A percentile compares a stretch with the other conserved stretches of the same genome.
Conservation (phyloP, 1,284 basidiomycete species). For the Stereum hirsutum region DNA sequence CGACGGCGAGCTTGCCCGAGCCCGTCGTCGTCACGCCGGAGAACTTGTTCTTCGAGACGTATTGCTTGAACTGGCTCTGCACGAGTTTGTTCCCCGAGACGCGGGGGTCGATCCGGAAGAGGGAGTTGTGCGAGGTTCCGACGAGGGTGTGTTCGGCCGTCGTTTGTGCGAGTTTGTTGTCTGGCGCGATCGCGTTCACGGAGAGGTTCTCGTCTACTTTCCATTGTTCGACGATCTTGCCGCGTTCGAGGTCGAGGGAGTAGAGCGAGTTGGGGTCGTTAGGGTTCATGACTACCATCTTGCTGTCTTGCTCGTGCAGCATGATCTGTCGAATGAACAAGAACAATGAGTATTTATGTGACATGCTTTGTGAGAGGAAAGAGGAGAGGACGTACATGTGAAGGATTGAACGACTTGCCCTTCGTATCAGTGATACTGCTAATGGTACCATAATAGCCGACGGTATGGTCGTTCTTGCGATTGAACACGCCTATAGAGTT, state of each 20-base stretch:
- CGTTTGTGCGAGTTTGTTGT: conserved; percentile 92
- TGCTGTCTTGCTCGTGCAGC: conserved; percentile 95
- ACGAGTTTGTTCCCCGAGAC: conserved; percentile 88
- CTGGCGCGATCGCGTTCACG: conserved; percentile 87
- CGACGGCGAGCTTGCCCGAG: conserved; percentile 84
- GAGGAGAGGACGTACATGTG: conserved; percentile 48
- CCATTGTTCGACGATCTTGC: conserved; percentile 98
- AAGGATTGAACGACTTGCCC: conserved; percentile 81
- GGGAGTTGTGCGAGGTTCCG: conserved; percentile 86
- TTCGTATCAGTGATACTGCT: conserved; percentile 76
- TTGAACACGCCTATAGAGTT: conserved; percentile 98
- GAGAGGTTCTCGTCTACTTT: conserved; percentile 86
- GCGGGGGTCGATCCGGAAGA: conserved; percentile 98
- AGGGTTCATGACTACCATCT: conserved; percentile 93
- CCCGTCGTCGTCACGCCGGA: conserved; percentile 89
- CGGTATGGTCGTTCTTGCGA: conserved; percentile 68
- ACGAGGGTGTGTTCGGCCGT: conserved; percentile 91
- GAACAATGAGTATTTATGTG: neutral
- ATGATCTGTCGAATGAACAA: conserved; percentile 61
- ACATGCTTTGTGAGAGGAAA: neutral
- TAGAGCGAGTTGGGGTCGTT: conserved; percentile 80
- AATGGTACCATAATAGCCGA: conserved; percentile 88
- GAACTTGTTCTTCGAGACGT: conserved; percentile 92
- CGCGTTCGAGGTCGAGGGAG: conserved; percentile 90
- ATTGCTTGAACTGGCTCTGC: conserved; percentile 94